Evolutionary conservation across 2,329 filamentous ascomycete species (phyloP).

Genomic region (Fusarium musae): DNA sequence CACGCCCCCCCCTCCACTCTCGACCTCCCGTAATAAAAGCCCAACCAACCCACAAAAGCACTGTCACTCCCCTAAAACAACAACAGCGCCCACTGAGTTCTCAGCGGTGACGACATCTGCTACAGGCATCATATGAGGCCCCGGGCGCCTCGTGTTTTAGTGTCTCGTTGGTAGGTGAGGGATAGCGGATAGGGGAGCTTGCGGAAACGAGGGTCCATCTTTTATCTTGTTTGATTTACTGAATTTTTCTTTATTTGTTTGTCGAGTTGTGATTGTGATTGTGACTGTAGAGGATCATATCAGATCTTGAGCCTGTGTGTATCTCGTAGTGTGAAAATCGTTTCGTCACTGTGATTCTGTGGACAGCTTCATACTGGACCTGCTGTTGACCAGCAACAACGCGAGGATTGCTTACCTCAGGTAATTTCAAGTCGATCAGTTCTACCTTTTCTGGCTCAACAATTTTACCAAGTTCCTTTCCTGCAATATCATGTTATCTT

Average conservation of each 20-base stretch:
- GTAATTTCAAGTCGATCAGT: constrained; percentile 32
- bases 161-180: constrained; percentile 2
- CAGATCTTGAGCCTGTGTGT: constrained; percentile 2
- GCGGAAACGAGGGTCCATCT: constrained; percentile 23
- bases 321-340: background rate
- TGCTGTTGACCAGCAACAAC: constrained; percentile 36
- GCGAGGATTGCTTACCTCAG: constrained; percentile 36
- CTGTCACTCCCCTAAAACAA: constrained; percentile 20
- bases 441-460: constrained; percentile 19
- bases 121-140: constrained; percentile 3
- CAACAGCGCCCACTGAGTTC: constrained; percentile 7
- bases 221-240: constrained; percentile 12
- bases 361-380: constrained; percentile 19
- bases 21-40: constrained; percentile 14
- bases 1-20: constrained; percentile 26
- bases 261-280: background rate
- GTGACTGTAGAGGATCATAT: background rate
- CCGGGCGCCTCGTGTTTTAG: constrained; percentile 36
- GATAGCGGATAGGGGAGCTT: constrained; percentile 1
- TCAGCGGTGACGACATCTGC: constrained; percentile 35
- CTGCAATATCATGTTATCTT: constrained; percentile 9
- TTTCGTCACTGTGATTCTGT: constrained; percentile 30
- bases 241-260: background rate
- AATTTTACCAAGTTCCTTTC: constrained; percentile 29
- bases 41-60: background rate